phyloP scores from a whole-genome alignment of 2,329 filamentous ascomycete species.

The Trichoderma polysporum region DNA sequence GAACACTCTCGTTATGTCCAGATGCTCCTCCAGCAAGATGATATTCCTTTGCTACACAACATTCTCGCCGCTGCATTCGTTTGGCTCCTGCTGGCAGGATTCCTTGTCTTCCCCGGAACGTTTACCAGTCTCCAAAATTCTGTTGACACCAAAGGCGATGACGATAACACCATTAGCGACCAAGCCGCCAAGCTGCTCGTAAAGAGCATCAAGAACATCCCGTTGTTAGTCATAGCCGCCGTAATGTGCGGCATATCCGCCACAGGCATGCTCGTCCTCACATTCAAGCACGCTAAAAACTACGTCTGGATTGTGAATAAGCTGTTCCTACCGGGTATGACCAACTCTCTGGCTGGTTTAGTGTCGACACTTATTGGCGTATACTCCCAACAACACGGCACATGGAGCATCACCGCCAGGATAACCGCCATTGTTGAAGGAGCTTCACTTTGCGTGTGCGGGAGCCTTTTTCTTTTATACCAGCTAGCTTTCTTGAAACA shows the following conservation, averaged over 20 bases:
- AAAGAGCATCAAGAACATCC: slow-evolving; percentile 35
- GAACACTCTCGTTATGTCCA: slow-evolving; percentile 42
- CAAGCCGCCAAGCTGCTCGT: slow-evolving; percentile 25
- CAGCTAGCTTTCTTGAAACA: slow-evolving; percentile 34
- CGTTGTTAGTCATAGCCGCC: slow-evolving; percentile 44
- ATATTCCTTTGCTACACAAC: slow-evolving; percentile 47
- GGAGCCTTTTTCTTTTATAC: slow-evolving; percentile 33
- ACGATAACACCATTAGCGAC: slow-evolving; percentile 20
- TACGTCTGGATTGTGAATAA: slow-evolving; percentile 56
- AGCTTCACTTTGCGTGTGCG: slow-evolving; percentile 29
- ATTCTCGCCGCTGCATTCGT: slow-evolving; percentile 40
- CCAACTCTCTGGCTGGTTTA: slow-evolving; percentile 51
- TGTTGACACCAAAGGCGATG: slow-evolving; percentile 25
- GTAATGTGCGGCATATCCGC: slow-evolving; percentile 40
- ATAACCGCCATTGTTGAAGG: slow-evolving; percentile 39
- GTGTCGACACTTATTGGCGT: slow-evolving; percentile 51
- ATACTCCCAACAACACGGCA: slow-evolving; percentile 47
- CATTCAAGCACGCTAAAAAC: slow-evolving; percentile 45
- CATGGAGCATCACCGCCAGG: slow-evolving; percentile 44
- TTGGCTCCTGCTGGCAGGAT: slow-evolving; percentile 53
- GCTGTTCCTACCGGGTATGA: slow-evolving; percentile 46
- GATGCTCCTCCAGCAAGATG: slow-evolving; percentile 49
- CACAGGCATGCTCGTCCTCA: slow-evolving; percentile 43
- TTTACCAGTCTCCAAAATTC: slow-evolving; percentile 44
- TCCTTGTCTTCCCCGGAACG: slow-evolving; percentile 52